Percentiles rank a stretch among this genome's conserved stretches.
Evolutionary conservation across 2,329 filamentous ascomycete species (phyloP).

Genomic region (Apiospora hydei): DNA sequence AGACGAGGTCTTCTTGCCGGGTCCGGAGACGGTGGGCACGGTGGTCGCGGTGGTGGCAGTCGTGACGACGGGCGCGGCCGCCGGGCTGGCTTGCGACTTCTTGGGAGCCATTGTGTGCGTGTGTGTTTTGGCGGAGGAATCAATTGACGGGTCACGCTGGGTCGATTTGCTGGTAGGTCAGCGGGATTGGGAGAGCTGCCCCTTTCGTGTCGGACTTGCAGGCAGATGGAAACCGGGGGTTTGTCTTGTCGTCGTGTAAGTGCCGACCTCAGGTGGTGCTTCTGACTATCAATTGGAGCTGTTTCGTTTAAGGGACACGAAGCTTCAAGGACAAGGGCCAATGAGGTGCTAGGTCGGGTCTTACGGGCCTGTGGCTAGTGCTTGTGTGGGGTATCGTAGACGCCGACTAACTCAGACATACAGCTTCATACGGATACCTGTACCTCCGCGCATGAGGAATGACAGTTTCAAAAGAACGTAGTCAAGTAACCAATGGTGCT

Average conservation of each 20-base stretch:
- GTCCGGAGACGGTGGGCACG: slow-evolving; percentile 28
- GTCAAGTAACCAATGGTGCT: not conserved
- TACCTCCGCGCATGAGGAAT: not conserved
- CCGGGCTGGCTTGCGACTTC: slow-evolving; percentile 27
- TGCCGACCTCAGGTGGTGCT: not conserved
- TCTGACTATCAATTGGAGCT: not conserved
- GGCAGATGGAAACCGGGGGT: too few species aligned
- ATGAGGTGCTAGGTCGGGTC: not conserved
- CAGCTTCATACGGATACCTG: not conserved
- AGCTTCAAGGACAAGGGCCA: slow-evolving; percentile 22
- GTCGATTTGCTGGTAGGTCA: too few species aligned
- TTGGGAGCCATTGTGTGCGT: slow-evolving; percentile 19
- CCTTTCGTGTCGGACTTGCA: too few species aligned
- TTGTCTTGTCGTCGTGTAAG: slow-evolving; percentile 5
- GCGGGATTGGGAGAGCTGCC: not conserved
- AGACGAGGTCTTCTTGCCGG: slow-evolving; percentile 38
- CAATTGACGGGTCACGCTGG: not conserved
- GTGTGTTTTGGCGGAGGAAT: not conserved
- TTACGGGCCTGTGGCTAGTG: slow-evolving; percentile 15
- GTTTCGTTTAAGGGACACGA: slow-evolving; percentile 24
- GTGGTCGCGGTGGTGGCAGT: slow-evolving; percentile 31
- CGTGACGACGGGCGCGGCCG: slow-evolving; percentile 21
- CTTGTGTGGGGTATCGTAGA: not conserved
- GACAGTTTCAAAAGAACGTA: not conserved
- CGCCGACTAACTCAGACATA: not conserved